phyloP scores from a whole-genome alignment of 2,329 filamentous ascomycete genomes.

The Paraphaeosphaeria sporulosa region DNA sequence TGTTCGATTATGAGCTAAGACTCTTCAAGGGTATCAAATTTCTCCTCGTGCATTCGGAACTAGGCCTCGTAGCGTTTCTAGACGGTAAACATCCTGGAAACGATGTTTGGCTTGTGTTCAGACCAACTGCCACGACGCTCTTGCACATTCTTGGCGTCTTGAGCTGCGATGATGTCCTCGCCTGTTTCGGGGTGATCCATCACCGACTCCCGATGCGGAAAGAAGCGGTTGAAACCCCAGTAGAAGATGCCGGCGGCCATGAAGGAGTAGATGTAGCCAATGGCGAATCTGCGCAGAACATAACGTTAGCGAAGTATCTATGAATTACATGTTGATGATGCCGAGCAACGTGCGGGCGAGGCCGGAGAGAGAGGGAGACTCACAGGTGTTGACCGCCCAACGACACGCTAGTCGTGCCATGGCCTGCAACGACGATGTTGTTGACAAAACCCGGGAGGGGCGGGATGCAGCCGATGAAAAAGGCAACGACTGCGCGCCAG shows the following conservation, averaged over 20 bases:
- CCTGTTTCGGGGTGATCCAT: slow-evolving; percentile 77
- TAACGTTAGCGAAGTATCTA: background rate
- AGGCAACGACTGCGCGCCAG: slow-evolving; percentile 33
- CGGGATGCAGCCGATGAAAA: slow-evolving; percentile 32
- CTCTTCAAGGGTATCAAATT: background rate
- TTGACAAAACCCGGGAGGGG: slow-evolving; percentile 36
- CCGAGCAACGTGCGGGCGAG: background rate
- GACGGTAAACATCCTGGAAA: slow-evolving; percentile 6
- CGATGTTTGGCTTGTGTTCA: slow-evolving; percentile 5
- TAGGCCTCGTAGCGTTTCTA: background rate
- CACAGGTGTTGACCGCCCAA: slow-evolving; percentile 35
- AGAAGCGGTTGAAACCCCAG: slow-evolving; percentile 42
- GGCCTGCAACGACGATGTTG: slow-evolving; percentile 22
- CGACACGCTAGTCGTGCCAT: slow-evolving; percentile 24
- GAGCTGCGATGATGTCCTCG: slow-evolving; percentile 60
- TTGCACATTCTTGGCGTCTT: slow-evolving; percentile 38
- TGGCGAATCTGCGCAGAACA: slow-evolving; percentile 32
- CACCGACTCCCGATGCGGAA: slow-evolving; percentile 79
- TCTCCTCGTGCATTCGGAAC: background rate
- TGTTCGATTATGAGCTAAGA: background rate
- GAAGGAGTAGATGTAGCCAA: slow-evolving; percentile 50
- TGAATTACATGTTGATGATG: background rate
- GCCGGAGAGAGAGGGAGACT: slow-evolving; percentile 8
- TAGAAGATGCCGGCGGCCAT: slow-evolving; percentile 45
- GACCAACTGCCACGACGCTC: slow-evolving; percentile 11